Conservation (phyloP, 345 rosid species). For the Brassica rapa region DNA sequence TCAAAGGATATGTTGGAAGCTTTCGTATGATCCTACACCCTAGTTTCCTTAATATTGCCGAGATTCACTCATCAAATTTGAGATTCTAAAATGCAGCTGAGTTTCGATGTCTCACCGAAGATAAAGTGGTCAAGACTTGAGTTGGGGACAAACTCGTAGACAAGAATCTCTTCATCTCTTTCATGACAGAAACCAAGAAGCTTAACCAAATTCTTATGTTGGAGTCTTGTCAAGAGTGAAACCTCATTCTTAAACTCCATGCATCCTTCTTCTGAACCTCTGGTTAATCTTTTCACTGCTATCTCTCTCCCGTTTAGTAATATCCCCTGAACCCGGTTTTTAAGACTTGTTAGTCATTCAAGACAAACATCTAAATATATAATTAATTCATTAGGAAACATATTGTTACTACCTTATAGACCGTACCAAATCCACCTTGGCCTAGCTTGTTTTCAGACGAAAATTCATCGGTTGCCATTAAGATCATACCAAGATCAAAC, state of each 20-base stretch:
- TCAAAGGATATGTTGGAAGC: neutral
- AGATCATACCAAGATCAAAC: constrained; percentile 5
- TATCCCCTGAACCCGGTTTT: constrained; percentile 38
- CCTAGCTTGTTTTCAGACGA: constrained; percentile 41
- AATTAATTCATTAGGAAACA: neutral
- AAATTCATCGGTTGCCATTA: constrained; percentile 29
- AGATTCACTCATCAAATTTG: neutral
- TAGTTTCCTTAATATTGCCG: neutral
- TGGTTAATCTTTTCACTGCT: constrained; percentile 48
- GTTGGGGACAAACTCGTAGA: constrained; percentile 13
- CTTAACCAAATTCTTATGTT: constrained; percentile 54
- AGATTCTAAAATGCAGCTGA: neutral
- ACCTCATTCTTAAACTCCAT: constrained; percentile 53
- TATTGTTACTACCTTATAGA: constrained; percentile 42
- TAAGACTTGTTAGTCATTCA: neutral
- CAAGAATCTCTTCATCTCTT: constrained; percentile 12
- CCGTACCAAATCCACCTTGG: constrained; percentile 48
- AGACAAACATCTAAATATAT: neutral
- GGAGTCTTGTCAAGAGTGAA: constrained; percentile 51
- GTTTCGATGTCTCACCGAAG: neutral
- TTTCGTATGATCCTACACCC: neutral
- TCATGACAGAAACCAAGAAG: constrained; percentile 52
- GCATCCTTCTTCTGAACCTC: constrained; percentile 44
- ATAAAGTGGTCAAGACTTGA: constrained; percentile 9
- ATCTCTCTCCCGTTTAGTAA: constrained; percentile 41